Evolutionary conservation across 305 asterid genomes (phyloP), one percentile per base, ranked within the genome.

Genomic region (Ajuga reptans): DNA sequence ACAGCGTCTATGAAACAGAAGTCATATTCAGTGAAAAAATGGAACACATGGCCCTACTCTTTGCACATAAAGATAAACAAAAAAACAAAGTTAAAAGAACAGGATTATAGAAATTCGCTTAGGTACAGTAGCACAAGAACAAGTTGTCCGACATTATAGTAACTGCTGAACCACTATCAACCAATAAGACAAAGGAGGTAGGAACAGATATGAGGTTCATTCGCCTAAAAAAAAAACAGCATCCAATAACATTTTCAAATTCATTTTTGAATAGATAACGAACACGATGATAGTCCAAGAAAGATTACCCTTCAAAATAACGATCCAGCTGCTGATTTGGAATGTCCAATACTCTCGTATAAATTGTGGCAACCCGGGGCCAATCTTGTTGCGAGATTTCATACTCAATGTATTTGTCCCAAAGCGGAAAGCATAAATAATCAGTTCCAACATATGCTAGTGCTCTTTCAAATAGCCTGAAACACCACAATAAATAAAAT

Each of bases 391-490:
- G 96, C 0, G 89, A 84, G 69, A 86, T 87, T 71, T 91, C 98
- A 68, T 87, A 94, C 77, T 94, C 99, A 49, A 94, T 81, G 75
- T 84, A 94, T 78, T 91, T 91, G 79, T 94, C 99, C 99, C 99
- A 94, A 54, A 94, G 84, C 12, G 97, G 88, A 76, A 89, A 91
- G 84, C 96, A 91, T 50, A 86, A 78, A 75, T 89, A 94, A 79
- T 94, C 98, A 16, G 93, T 85, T 49, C 99, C 99, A 74, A 91
- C 99, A 83, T 88, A 94, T 34, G 89, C 92, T 69, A 94, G 66
- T 65, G 92, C 97, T 84, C 98, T 85, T 87, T 94, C 98, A 79
- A 94, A 89, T 76, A 94, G 83, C 96, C 99, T 94, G 92, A 77
- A 81, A 83, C 42, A 72, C 63, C 70, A 79, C 17, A 50, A 73